Evolutionary conservation across 2,329 filamentous ascomycete species (phyloP).

Genomic region (Rachicladosporium sp.): DNA sequence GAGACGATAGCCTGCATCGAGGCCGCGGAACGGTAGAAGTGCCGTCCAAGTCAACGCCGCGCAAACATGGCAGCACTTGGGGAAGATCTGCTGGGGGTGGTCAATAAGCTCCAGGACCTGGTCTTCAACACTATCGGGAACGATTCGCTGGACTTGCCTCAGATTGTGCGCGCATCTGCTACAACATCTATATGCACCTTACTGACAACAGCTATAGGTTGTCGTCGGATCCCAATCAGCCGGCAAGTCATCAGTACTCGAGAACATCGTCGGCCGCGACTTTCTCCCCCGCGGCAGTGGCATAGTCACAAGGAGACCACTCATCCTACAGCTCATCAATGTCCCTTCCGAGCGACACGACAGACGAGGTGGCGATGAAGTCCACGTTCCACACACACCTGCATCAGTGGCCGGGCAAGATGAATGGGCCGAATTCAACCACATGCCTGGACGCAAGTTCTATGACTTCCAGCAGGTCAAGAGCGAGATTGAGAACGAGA

Average conservation of each 20-base stretch:
- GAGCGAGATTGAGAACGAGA: constrained; percentile 94
- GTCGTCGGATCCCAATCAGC: constrained; percentile 97
- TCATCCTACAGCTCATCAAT: constrained; percentile 98
- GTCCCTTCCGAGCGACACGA: constrained; percentile 65
- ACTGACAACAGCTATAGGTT: constrained; percentile 47
- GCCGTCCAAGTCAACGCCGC: background rate
- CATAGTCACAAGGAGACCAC: constrained; percentile 84
- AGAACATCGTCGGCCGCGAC: constrained; percentile 96
- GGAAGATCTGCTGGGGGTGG: constrained; percentile 85
- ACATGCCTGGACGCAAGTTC: constrained; percentile 79
- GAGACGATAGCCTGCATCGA: too few relatives aligned
- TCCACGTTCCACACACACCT: constrained; percentile 62
- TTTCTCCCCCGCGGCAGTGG: constrained; percentile 93
- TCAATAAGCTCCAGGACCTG: constrained; percentile 96
- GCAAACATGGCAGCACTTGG: constrained; percentile 74
- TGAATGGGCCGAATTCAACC: constrained; percentile 92
- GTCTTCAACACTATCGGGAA: constrained; percentile 99
- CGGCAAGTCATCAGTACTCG: constrained; percentile 94
- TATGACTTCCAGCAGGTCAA: constrained; percentile 89
- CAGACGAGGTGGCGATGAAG: constrained; percentile 50
- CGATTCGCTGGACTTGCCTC: constrained; percentile 90
- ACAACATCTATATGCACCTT: background rate
- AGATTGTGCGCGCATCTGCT: constrained; percentile 61
- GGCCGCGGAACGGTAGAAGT: too few relatives aligned
- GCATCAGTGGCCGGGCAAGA: constrained; percentile 55